A percentile compares a stretch with the other conserved stretches of the same genome.
Evolutionary conservation across 768 basidiomycete genomes (phyloP).

Genomic region (Psilocybe tampanensis): DNA sequence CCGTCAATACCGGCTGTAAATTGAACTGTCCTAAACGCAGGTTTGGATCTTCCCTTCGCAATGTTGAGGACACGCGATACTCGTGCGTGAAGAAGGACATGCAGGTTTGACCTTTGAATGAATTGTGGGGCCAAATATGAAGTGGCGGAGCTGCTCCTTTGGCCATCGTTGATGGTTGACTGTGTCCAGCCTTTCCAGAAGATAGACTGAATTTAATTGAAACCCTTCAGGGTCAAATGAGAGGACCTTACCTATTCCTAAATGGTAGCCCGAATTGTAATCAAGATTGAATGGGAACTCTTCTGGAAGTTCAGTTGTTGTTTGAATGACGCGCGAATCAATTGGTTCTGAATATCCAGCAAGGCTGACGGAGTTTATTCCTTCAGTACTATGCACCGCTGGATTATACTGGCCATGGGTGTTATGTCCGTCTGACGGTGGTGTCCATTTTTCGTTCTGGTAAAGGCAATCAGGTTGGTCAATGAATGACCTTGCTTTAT

Average conservation of each 20-base stretch:
- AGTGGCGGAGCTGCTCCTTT: conserved; percentile 26
- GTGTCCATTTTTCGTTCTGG: conserved; percentile 22
- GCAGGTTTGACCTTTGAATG: neutral
- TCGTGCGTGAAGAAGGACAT: neutral
- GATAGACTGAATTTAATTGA: neutral
- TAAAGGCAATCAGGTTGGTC: conserved; percentile 12
- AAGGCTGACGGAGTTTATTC: conserved; percentile 16
- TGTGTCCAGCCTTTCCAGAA: neutral
- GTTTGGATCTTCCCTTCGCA: neutral
- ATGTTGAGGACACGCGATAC: neutral
- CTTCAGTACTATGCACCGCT: conserved; percentile 18
- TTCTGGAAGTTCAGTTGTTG: conserved; percentile 32
- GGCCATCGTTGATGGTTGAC: conserved; percentile 18
- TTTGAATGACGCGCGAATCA: conserved; percentile 34
- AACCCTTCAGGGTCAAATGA: neutral
- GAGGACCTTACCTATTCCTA: neutral
- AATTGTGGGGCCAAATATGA: neutral
- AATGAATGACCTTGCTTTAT: neutral
- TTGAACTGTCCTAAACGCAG: conserved; percentile 10
- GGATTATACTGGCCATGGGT: conserved; percentile 21
- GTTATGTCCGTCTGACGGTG: conserved; percentile 18
- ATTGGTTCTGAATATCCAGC: conserved; percentile 27
- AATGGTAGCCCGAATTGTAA: neutral
- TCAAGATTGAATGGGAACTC: conserved; percentile 29
- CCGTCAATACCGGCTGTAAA: conserved; percentile 1